Conservation (phyloP, 306 rosid species). For the Fagus crenata region DNA sequence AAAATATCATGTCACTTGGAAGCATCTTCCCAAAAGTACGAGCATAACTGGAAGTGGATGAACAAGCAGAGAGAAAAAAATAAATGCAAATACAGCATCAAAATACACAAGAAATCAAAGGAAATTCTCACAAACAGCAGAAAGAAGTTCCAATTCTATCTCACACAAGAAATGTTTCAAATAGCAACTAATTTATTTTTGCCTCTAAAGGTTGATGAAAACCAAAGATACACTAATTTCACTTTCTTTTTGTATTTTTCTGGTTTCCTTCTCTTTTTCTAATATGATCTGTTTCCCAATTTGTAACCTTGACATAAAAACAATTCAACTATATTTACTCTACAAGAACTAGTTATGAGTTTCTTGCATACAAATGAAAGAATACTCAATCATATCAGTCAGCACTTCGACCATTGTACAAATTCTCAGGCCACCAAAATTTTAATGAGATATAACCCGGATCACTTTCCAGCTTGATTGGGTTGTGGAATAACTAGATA, state of each 20-base stretch:
- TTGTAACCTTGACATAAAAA: constrained; percentile 7
- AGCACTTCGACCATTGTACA: neutral
- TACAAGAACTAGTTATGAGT: constrained; percentile 15
- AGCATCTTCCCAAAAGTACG: neutral
- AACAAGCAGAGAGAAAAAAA: neutral
- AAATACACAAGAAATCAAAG: neutral
- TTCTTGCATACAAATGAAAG: neutral
- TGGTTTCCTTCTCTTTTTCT: neutral
- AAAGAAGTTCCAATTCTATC: neutral
- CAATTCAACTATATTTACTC: constrained; percentile 22
- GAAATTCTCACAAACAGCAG: neutral
- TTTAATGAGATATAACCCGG: neutral
- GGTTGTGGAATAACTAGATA: neutral
- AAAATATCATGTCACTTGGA: neutral
- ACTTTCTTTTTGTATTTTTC: neutral
- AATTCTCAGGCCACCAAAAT: neutral
- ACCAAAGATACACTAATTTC: neutral
- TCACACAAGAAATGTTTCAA: neutral
- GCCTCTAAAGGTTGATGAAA: neutral
- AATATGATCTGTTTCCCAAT: neutral
- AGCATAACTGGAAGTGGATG: neutral
- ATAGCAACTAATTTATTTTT: neutral
- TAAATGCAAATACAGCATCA: neutral
- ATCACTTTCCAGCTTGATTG: constrained; percentile 1
- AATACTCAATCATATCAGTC: neutral